Evolutionary conservation across 257 asterid species (phyloP), one percentile per base, ranked within the genome.

Genomic region (Datura wrightii): DNA sequence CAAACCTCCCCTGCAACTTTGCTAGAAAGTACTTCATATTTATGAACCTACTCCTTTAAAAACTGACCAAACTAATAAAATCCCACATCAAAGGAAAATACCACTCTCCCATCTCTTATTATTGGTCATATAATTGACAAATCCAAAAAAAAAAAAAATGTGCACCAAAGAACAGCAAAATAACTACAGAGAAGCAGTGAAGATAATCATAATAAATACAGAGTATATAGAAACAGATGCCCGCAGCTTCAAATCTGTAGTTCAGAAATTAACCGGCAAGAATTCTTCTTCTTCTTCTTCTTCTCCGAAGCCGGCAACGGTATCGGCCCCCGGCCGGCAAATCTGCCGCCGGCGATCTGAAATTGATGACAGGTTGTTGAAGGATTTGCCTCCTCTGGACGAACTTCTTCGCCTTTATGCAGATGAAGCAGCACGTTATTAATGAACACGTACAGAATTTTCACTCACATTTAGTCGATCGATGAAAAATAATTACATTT

Each of bases 211-310:
- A 44, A 92, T 94, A 89, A 84, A 91, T 88, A 94, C 97, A 5
- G 89, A 89, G 59, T 93, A 91, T 65, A 87, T 94, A 53, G 90
- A 93, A 36, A 94, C 96, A 0, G 97, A 94, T 83, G 91, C 91
- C 0, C 7, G 42, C 69, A 94, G 92, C 90, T 94, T 94, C 84
- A 94, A 94, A 82, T 89, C 94, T 4, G 97, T 93, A 0, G 97
- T 94, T 14, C 97, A 94, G 67, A 89, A 83, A 15, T 94, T 94
- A 82, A 93, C 97, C 65, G 94, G 98, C 6, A 94, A 91, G 63
- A 88, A 91, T 63, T 62, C 94, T 1, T 18, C 79, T n/a, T 82
- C 11, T 39, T n/a, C n/a, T n/a, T n/a, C 16, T 24, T 24, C 31
- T 24, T 24, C 31, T 24, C 31, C 31, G 31, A 24, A 24, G 31